A percentile compares a stretch with the other conserved stretches of the same genome.
Conservation (phyloP, 1,139 yeast species). For the Kluyveromyces sp. region DNA sequence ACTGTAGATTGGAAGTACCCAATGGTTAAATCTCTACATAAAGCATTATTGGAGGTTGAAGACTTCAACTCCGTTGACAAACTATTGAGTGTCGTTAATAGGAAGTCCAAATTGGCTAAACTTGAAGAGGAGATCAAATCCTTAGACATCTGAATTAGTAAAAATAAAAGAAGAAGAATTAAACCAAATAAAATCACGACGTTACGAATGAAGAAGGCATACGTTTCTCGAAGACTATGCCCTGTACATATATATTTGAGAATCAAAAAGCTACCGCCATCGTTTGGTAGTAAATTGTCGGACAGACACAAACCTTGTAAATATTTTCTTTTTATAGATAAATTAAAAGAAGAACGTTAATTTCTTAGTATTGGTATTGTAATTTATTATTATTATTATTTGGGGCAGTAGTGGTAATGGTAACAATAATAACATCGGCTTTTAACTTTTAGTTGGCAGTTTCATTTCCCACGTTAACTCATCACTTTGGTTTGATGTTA, state of each 20-base stretch:
- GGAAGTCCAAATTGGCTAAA: conserved; percentile 12
- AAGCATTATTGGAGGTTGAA: conserved; percentile 45
- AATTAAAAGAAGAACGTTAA: not conserved
- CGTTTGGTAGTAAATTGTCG: too few relatives aligned
- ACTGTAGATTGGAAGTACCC: conserved; percentile 68
- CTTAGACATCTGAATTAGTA: not conserved
- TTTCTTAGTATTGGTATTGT: not conserved
- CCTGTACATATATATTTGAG: not conserved
- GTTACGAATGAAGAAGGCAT: not conserved
- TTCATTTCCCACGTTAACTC: conserved; percentile 7
- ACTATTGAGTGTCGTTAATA: conserved; percentile 22
- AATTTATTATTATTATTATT: too few relatives aligned
- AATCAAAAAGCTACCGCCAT: not conserved
- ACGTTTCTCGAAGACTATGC: not conserved
- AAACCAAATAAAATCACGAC: not conserved
- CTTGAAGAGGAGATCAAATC: conserved; percentile 5
- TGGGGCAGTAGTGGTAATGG: too few relatives aligned
- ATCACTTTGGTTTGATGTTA: conserved; percentile 4
- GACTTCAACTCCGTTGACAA: conserved; percentile 33
- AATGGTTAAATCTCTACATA: conserved; percentile 42
- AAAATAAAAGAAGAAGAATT: too few relatives aligned
- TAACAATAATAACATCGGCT: not conserved
- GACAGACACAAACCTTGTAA: not conserved
- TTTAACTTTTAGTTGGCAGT: not conserved
- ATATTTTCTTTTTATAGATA: not conserved